Conservation (phyloP, 192 early-diverging fungal species). For the Rhizophagus sp. region DNA sequence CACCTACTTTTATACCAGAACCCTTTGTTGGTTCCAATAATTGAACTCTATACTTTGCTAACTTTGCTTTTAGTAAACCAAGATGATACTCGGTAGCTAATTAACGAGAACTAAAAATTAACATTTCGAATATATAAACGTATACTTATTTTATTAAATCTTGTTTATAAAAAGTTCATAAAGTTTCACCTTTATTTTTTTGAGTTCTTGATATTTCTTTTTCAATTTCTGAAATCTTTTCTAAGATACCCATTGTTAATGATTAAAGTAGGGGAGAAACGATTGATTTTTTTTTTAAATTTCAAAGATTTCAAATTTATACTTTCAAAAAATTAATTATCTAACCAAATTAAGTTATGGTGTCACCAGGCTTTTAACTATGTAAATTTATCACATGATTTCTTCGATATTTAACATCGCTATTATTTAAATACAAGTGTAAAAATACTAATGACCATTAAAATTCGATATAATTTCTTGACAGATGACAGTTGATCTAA, state of each 20-base stretch:
- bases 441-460: too few species aligned
- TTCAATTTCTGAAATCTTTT: slow-evolving; percentile 91
- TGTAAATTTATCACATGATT: too few species aligned
- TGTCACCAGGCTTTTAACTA: too few species aligned
- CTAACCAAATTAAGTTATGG: too few species aligned
- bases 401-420: too few species aligned
- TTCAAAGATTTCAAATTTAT: too few species aligned
- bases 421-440: too few species aligned
- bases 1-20: slow-evolving; percentile 29
- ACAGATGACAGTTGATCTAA: too few species aligned
- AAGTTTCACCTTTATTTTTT: slow-evolving; percentile 89
- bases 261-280: not conserved
- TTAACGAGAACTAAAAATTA: slow-evolving; percentile 3
- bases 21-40: slow-evolving; percentile 72
- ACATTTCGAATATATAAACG: too few species aligned
- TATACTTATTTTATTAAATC: not conserved
- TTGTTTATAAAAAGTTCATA: not conserved
- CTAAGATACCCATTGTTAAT: slow-evolving; percentile 75
- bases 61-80: slow-evolving; percentile 96
- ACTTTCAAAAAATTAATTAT: too few species aligned
- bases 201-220: slow-evolving; percentile 91
- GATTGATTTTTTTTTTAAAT: too few species aligned
- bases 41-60: slow-evolving; percentile 79
- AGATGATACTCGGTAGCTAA: slow-evolving; percentile 95
- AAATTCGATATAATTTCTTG: too few species aligned